Evolutionary conservation across 1,139 yeast genomes (phyloP).

Genomic region (Saccharomyces hybrid): DNA sequence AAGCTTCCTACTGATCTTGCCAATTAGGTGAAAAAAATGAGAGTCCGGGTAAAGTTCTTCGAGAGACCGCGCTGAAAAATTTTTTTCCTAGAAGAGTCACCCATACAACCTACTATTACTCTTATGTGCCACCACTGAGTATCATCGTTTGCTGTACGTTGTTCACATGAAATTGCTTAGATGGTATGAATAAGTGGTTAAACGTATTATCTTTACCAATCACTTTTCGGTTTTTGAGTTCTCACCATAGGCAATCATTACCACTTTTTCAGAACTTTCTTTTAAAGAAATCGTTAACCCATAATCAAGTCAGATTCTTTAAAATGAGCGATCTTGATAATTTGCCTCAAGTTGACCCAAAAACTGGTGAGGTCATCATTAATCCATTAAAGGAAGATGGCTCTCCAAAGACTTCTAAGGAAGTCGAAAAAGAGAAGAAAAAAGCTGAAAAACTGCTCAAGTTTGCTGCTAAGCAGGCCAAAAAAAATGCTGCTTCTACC

Average conservation of each 20-base stretch:
- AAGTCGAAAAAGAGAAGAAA: constrained; percentile 86
- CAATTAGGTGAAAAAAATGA: neutral
- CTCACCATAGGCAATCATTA: neutral
- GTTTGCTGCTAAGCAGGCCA: constrained; percentile 87
- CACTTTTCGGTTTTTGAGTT: neutral
- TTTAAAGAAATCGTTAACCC: neutral
- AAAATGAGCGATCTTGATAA: constrained; percentile 27
- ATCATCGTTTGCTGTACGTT: neutral
- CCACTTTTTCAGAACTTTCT: neutral
- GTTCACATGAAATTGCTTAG: neutral
- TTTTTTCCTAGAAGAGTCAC: neutral
- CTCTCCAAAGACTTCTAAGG: constrained; percentile 55
- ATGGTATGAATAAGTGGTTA: neutral
- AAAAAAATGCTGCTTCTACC: constrained; percentile 47
- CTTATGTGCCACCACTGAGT: neutral
- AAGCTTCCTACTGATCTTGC: too few species aligned
- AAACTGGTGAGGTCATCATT: constrained; percentile 32
- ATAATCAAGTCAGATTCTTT: constrained; percentile 3
- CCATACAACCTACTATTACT: neutral
- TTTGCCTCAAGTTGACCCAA: constrained; percentile 32
- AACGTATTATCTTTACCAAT: neutral
- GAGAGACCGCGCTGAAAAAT: neutral
- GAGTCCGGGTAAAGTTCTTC: neutral
- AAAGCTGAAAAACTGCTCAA: constrained; percentile 96
- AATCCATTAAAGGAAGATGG: constrained; percentile 34